These are phyloP conservation scores for Thymus quinquecostatus DNA, from an alignment of 257 asterid genomes.

Conservation along the genomic window DNA sequence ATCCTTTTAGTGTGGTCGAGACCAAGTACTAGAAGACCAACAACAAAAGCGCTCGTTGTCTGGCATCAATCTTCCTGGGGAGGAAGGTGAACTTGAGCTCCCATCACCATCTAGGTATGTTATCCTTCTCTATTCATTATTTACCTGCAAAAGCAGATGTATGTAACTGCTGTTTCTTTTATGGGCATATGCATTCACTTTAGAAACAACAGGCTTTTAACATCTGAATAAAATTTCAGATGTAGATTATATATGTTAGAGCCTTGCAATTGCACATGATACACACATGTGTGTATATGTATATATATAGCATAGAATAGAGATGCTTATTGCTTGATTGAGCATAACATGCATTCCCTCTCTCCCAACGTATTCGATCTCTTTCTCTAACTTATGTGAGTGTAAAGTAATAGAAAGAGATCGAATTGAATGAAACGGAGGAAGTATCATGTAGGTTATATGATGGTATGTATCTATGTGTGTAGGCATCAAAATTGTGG, in stretches of 20 bases:
- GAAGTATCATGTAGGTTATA: not conserved
- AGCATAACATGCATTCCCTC: not conserved
- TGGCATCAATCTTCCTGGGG: too few relatives aligned
- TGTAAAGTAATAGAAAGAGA: too few relatives aligned
- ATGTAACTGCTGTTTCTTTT: not conserved
- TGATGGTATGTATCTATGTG: too few relatives aligned
- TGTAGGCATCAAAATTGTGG: not conserved
- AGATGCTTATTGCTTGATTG: too few relatives aligned
- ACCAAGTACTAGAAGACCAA: slow-evolving; percentile 2
- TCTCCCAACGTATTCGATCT: too few relatives aligned
- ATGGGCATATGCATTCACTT: not conserved
- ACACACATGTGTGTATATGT: too few relatives aligned
- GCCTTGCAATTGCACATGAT: not conserved
- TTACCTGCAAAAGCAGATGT: too few relatives aligned
- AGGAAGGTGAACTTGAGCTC: slow-evolving; percentile 18
- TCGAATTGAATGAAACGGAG: too few relatives aligned
- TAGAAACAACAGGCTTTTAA: not conserved
- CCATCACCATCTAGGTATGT: slow-evolving; percentile 18
- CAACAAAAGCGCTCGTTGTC: not conserved
- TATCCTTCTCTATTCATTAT: not conserved
- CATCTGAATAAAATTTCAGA: not conserved
- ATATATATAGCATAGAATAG: not conserved
- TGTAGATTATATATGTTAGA: not conserved
- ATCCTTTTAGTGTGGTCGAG: not conserved
- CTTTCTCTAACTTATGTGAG: too few relatives aligned